Evolutionary conservation across 2,329 filamentous ascomycete genomes (phyloP).

Genomic region (Aspergillus spinulosporus): DNA sequence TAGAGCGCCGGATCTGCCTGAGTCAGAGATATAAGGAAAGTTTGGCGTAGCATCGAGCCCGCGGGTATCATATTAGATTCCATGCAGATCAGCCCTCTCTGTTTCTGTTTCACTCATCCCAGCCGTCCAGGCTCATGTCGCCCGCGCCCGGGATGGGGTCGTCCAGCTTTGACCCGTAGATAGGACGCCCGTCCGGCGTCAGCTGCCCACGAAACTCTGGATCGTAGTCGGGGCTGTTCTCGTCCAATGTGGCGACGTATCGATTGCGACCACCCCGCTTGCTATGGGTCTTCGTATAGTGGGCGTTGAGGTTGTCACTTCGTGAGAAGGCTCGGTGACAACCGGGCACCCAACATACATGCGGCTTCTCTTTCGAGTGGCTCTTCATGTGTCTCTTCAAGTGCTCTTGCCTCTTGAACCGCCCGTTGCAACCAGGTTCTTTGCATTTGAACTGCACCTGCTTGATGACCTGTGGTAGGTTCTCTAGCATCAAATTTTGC

Average conservation of each 20-base stretch:
- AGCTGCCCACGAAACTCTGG: conserved; percentile 47
- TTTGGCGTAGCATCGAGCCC: conserved; percentile 29
- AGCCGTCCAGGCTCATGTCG: conserved; percentile 36
- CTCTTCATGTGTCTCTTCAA: conserved; percentile 52
- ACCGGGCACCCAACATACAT: conserved; percentile 47
- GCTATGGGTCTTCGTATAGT: conserved; percentile 49
- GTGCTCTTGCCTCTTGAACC: conserved; percentile 53
- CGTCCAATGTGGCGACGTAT: conserved; percentile 49
- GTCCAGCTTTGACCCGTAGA: conserved; percentile 39
- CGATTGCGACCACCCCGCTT: conserved; percentile 48
- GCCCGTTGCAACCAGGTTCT: conserved; percentile 45
- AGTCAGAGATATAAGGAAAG: conserved; percentile 30
- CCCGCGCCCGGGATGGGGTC: conserved; percentile 35
- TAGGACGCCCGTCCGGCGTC: conserved; percentile 44
- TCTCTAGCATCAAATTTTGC: conserved; percentile 39
- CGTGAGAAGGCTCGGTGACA: conserved; percentile 46
- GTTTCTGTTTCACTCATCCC: conserved; percentile 32
- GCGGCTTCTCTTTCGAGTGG: conserved; percentile 47
- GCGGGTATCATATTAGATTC: conserved; percentile 30
- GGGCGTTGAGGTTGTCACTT: conserved; percentile 49
- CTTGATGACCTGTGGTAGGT: conserved; percentile 41
- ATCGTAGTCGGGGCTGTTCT: conserved; percentile 45
- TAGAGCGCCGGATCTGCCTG: conserved; percentile 25
- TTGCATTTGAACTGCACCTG: conserved; percentile 46
- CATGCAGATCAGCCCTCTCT: conserved; percentile 23